Evolutionary conservation across 257 asterid species (phyloP).

Genomic region (Thymus quinquecostatus): DNA sequence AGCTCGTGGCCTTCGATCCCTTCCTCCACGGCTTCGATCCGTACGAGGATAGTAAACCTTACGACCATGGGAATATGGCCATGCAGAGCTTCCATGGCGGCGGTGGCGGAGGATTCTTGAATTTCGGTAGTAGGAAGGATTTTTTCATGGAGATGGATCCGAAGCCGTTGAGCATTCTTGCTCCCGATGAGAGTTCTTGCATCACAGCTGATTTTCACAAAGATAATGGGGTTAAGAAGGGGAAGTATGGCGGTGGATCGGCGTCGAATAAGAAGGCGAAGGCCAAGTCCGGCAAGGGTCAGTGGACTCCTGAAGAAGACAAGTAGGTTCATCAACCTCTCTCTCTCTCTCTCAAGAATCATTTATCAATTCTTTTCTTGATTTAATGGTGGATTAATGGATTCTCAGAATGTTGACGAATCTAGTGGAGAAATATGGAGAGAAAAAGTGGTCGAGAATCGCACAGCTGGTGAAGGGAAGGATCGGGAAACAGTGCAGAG

Average conservation of each 20-base stretch:
- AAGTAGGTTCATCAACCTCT: conserved; percentile 15
- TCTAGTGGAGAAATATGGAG: conserved; percentile 76
- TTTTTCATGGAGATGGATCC: conserved; percentile 38
- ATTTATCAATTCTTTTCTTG: not conserved
- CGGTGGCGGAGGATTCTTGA: conserved; percentile 38
- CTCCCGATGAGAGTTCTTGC: conserved; percentile 64
- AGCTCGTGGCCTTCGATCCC: conserved; percentile 46
- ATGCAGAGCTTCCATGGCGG: conserved; percentile 36
- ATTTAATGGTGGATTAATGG: not conserved
- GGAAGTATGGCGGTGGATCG: conserved; percentile 23
- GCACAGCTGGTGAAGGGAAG: conserved; percentile 78
- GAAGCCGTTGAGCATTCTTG: conserved; percentile 39
- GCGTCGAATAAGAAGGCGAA: conserved; percentile 31
- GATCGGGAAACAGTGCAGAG: conserved; percentile 93
- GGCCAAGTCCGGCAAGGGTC: conserved; percentile 70
- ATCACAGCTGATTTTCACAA: conserved; percentile 45
- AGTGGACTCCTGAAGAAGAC: conserved; percentile 80
- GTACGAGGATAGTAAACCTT: conserved; percentile 40
- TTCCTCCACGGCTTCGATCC: conserved; percentile 38
- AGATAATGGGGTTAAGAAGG: conserved; percentile 21
- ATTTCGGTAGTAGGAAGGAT: conserved; percentile 28
- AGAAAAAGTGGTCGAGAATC: conserved; percentile 81
- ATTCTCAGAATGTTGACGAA: conserved; percentile 56
- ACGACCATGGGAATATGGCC: conserved; percentile 34
- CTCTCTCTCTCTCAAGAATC: not conserved